phyloP scores from a whole-genome alignment of 139 green algal genomes.

The Haematococcus sp. region DNA sequence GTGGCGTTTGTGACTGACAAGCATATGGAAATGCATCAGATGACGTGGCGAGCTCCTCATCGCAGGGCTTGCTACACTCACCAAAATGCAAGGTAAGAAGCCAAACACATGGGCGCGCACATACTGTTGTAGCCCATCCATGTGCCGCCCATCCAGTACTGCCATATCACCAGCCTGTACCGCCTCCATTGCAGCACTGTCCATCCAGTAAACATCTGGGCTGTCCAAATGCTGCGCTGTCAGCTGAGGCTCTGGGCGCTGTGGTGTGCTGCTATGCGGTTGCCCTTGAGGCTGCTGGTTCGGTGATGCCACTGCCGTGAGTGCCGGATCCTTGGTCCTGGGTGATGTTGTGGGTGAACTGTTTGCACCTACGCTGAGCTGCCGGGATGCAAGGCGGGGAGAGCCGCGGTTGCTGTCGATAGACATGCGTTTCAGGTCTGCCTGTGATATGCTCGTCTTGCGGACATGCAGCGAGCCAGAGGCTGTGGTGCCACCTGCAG shows the following conservation, averaged over 20 bases:
- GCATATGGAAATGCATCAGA: no score
- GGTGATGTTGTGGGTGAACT: not conserved
- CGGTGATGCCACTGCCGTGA: not conserved
- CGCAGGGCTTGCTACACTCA: not conserved
- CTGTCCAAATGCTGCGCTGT: not conserved
- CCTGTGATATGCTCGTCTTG: no score
- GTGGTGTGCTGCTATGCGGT: not conserved
- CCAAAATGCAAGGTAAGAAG: constrained; percentile 19
- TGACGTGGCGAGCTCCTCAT: no score
- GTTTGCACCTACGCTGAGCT: not conserved
- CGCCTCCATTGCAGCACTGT: not conserved
- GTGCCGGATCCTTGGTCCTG: not conserved
- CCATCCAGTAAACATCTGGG: constrained; percentile 6
- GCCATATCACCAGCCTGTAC: constrained; percentile 3
- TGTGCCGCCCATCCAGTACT: constrained; percentile 1
- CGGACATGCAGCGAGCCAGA: no score
- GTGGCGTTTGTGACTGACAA: no score
- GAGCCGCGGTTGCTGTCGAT: no score
- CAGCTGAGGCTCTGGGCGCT: not conserved
- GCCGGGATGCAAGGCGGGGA: no score
- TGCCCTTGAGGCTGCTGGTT: not conserved
- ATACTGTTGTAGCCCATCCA: constrained; percentile 5
- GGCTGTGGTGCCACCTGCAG: no score
- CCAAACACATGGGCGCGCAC: constrained; percentile 13
- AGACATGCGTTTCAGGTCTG: no score